phyloP scores from a whole-genome alignment of 441 rosid genomes.

The Pelargonium myrrhifolium region DNA sequence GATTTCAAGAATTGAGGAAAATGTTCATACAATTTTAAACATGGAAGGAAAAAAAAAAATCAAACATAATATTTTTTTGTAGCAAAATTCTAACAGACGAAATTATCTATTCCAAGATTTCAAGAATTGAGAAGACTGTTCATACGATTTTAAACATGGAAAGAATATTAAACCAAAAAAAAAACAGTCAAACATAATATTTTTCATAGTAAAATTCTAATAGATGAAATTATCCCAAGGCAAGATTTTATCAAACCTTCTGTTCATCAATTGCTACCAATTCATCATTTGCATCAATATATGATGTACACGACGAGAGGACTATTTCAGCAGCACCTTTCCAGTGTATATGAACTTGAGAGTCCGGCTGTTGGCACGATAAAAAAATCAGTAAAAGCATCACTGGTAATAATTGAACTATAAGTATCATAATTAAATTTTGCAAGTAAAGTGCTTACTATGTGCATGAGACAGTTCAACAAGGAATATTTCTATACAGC shows the following conservation, averaged over 20 bases:
- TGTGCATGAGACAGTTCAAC: not conserved
- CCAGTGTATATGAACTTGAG: constrained; percentile 79
- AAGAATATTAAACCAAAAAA: not conserved
- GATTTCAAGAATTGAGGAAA: not conserved
- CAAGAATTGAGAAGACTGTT: not conserved
- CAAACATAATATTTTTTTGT: not conserved
- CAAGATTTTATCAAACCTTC: constrained; percentile 38
- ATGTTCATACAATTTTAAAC: not conserved
- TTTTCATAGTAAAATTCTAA: not conserved
- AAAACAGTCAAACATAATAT: not conserved
- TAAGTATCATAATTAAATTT: too few relatives aligned
- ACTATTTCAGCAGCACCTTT: constrained; percentile 98
- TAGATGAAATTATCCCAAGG: not conserved
- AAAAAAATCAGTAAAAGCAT: constrained; percentile 5
- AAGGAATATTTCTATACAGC: not conserved
- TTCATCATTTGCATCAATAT: constrained; percentile 41
- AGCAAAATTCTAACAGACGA: too few relatives aligned
- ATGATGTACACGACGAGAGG: constrained; percentile 56
- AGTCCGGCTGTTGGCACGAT: constrained; percentile 42
- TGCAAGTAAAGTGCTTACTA: not conserved
- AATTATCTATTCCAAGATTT: too few relatives aligned
- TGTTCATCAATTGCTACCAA: constrained; percentile 46
- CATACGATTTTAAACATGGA: not conserved
- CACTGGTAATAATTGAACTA: constrained; percentile 1
- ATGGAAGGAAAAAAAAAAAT: not conserved